Evolutionary conservation across 1,139 yeast genomes (phyloP).

Genomic region (Candida tropicalis): DNA sequence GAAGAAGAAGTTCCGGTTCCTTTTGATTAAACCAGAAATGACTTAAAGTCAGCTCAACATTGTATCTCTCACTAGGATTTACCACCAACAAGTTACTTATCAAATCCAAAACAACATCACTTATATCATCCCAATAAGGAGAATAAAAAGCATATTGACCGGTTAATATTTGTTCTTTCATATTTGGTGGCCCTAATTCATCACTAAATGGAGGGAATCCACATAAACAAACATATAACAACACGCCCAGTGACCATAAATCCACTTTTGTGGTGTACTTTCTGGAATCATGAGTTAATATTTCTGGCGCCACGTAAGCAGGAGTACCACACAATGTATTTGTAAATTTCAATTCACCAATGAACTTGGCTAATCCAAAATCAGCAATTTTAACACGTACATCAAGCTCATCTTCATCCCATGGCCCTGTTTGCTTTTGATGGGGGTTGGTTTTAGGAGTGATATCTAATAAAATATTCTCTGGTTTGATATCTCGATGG

Average conservation of each 20-base stretch:
- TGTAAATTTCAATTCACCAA: conserved; percentile 75
- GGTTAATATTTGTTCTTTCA: conserved; percentile 70
- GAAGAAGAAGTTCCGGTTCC: neutral
- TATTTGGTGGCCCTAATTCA: conserved; percentile 75
- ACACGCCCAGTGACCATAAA: conserved; percentile 80
- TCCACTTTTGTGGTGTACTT: conserved; percentile 74
- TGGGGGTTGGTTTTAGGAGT: conserved; percentile 41
- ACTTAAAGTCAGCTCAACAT: conserved; percentile 49
- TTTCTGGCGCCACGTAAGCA: conserved; percentile 84
- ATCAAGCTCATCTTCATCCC: conserved; percentile 65
- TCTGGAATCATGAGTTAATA: conserved; percentile 48
- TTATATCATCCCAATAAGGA: conserved; percentile 77
- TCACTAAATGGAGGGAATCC: conserved; percentile 89
- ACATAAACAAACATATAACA: conserved; percentile 73
- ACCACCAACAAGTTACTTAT: conserved; percentile 62
- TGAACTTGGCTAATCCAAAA: conserved; percentile 77
- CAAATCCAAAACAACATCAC: conserved; percentile 65
- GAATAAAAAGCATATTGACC: conserved; percentile 76
- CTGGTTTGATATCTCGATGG: conserved; percentile 89
- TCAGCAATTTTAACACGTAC: conserved; percentile 77
- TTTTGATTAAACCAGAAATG: conserved; percentile 59
- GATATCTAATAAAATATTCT: conserved; percentile 78
- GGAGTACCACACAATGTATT: conserved; percentile 84
- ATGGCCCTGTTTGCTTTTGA: conserved; percentile 69
- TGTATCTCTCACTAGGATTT: conserved; percentile 55